A percentile compares a stretch with the other conserved stretches of the same genome.
phyloP scores from a whole-genome alignment of 2,329 filamentous ascomycete species.

The Drechslerella stenobrocha region DNA sequence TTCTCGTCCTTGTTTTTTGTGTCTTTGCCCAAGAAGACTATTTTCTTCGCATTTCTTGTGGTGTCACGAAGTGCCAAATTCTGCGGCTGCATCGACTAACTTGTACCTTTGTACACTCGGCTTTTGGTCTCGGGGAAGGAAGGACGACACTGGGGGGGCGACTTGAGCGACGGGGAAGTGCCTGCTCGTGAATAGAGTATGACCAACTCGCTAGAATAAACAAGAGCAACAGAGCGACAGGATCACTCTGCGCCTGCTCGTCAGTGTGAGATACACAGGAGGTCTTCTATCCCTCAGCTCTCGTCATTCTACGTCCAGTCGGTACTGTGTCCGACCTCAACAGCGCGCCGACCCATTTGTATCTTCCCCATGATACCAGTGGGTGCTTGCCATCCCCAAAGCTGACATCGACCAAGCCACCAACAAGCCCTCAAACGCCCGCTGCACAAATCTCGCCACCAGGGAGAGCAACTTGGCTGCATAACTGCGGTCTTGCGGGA shows the following conservation, averaged over 20 bases:
- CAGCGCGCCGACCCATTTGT: not conserved
- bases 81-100: conserved; percentile 36
- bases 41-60: conserved; percentile 2
- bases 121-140: conserved; percentile 10
- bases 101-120: conserved; percentile 30
- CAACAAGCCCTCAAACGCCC: conserved; percentile 15
- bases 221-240: conserved; percentile 39
- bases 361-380: conserved; percentile 17
- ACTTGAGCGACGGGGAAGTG: conserved; percentile 5
- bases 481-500: conserved; percentile 15
- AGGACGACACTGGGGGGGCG: conserved; percentile 22
- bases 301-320: not conserved
- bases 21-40: too few relatives aligned
- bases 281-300: conserved; percentile 7
- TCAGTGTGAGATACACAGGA: conserved; percentile 27
- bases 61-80: conserved; percentile 47
- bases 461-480: conserved; percentile 14
- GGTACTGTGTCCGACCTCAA: not conserved
- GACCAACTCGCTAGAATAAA: conserved; percentile 45
- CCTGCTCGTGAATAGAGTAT: conserved; percentile 19
- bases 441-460: conserved; percentile 5
- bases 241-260: conserved; percentile 11
- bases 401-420: conserved; percentile 16
- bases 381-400: conserved; percentile 30
- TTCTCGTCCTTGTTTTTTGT: not conserved